Conservation (phyloP, 495 filamentous ascomycete genomes). For the Aspergillus panamensis region DNA sequence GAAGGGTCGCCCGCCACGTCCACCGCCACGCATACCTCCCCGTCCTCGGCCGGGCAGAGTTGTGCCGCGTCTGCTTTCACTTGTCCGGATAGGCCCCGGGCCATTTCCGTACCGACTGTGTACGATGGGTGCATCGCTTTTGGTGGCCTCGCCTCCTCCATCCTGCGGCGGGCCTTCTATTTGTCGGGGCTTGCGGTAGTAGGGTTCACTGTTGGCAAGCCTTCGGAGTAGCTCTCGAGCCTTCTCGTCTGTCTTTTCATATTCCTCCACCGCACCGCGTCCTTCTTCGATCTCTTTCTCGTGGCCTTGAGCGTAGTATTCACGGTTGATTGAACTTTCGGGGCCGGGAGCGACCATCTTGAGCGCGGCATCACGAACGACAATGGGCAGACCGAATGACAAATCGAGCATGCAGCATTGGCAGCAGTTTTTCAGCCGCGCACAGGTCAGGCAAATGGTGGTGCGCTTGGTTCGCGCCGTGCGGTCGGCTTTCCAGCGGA, state of each 20-base stretch:
- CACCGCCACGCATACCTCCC: slow-evolving; percentile 45
- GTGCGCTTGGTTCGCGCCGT: slow-evolving; percentile 83
- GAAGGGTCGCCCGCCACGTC: slow-evolving; percentile 58
- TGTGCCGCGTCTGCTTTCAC: slow-evolving; percentile 43
- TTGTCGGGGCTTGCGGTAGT: slow-evolving; percentile 79
- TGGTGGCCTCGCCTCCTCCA: slow-evolving; percentile 28
- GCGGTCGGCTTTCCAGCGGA: slow-evolving; percentile 89
- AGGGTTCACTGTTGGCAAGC: slow-evolving; percentile 88
- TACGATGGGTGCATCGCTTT: slow-evolving; percentile 29
- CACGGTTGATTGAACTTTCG: slow-evolving; percentile 83
- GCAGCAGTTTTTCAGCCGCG: slow-evolving; percentile 93
- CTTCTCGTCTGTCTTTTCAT: slow-evolving; percentile 96
- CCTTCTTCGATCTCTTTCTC: slow-evolving; percentile 94
- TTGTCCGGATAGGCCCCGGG: slow-evolving; percentile 64
- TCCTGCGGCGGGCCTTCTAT: slow-evolving; percentile 51
- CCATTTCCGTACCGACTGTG: slow-evolving; percentile 46
- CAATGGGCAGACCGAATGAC: slow-evolving; percentile 88
- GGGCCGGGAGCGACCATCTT: slow-evolving; percentile 96
- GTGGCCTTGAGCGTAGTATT: slow-evolving; percentile 96
- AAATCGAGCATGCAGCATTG: slow-evolving; percentile 99
- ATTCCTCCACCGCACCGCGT: slow-evolving; percentile 73
- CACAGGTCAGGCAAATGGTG: slow-evolving; percentile 92
- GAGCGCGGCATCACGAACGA: slow-evolving; percentile 91
- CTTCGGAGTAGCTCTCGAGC: slow-evolving; percentile 81
- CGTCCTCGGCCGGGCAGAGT: slow-evolving; percentile 39